phyloP scores from a whole-genome alignment of 2,329 filamentous ascomycete species.

The Cladosporium phlei region DNA sequence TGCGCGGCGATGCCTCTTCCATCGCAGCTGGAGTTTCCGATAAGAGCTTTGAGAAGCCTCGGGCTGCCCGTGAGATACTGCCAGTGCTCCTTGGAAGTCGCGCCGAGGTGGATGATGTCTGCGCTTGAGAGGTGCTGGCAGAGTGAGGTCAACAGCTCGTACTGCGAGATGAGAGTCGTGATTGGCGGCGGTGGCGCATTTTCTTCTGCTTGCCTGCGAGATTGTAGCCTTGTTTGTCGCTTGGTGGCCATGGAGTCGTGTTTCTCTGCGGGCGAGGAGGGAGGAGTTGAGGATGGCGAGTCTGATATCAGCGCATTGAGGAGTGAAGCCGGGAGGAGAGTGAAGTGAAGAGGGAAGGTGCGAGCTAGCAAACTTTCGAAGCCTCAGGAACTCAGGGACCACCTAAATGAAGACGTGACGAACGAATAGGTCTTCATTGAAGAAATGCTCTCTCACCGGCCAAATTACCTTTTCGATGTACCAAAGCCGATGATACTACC shows the following conservation, averaged over 20 bases:
- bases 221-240: background rate
- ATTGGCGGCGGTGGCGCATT: background rate
- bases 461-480: no score
- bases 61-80: slow-evolving; percentile 7
- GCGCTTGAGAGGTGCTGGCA: slow-evolving; percentile 10
- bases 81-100: slow-evolving; percentile 13
- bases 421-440: no score
- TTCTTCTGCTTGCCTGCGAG: no score
- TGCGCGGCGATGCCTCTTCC: background rate
- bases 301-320: no score
- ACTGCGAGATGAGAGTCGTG: slow-evolving; percentile 4
- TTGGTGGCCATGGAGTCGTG: background rate
- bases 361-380: background rate
- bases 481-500: no score
- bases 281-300: no score
- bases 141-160: background rate
- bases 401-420: no score
- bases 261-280: no score
- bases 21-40: background rate
- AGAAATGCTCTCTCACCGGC: no score
- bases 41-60: background rate
- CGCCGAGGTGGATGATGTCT: slow-evolving; percentile 15
- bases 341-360: background rate
- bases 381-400: no score
- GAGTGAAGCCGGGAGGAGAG: no score